Base-by-base conservation (phyloP, 164 flowering plant species). In the Litsea cubeba region DNA sequence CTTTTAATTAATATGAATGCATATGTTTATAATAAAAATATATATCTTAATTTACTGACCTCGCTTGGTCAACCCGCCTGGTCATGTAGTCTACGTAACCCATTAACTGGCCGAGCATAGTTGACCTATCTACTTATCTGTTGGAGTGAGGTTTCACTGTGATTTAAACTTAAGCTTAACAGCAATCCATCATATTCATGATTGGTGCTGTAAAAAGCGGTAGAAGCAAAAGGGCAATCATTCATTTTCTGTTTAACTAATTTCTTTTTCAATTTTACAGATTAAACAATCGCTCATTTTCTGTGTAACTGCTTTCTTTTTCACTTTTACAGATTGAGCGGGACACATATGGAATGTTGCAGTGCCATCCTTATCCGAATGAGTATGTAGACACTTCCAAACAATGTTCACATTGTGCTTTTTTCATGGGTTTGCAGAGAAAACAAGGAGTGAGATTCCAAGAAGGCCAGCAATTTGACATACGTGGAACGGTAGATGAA, bases 391-490 rank as follows among this genome's bases (percentile, higher is more conserved):
- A 94, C 71, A 75, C 81, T 2, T 85, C 90, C 30, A 89, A 84
- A 78, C 88, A 81, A 71, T 87, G 90, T 76, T 74, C 89, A 25
- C 92, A 96, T 80, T 84, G 87, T 82, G 88, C 94, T 1, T 96
- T 90, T 71, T 96, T 91, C 73, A 87, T 96, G 97, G 99, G 99
- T 23, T 86, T 96, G 82, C 98, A 91, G 78, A 85, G 97, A 82
- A 92, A 88, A 71, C 85, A 89, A 77, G 99, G 98, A 22, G 90
- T 81, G 60, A 75, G 57, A 73, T 81, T 88, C 32, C 89, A 94
- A 78, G 95, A 94, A 83, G 92, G 97, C 35, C 98, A 92, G 74
- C 99, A 92, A 68, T 96, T 96, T 85, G 99, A 96, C 77, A 94
- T 96, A 23, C 87, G 97, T n/a, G 91, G 83, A 71, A 91, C 97